Evolutionary conservation across 2,329 filamentous ascomycete genomes (phyloP), one percentile per base, ranked within the genome.

Genomic region (Stylonectria norvegica): DNA sequence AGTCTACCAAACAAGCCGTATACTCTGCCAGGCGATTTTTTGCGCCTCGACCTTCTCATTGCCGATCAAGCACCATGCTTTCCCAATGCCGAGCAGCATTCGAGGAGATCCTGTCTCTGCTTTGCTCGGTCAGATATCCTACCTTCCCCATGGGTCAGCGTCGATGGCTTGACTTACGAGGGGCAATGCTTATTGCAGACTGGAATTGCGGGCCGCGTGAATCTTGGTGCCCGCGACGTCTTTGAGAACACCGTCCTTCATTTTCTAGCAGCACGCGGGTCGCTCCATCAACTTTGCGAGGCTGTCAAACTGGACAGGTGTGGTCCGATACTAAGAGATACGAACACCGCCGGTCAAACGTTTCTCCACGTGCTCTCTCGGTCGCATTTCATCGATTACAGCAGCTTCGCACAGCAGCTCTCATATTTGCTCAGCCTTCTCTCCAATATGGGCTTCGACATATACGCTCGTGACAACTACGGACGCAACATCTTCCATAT

Each of bases 401-500:
- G 51, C 2, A 39, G 43, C 1, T 56, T 73, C 19, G 40, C 31
- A 0, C 42, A 55, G 3, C n/a, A n/a, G n/a, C n/a, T n/a, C n/a
- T n/a, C n/a, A n/a, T n/a, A n/a, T n/a, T 44, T 73, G 9, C 33
- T 62, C 5, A 34, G 47, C 2, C 35, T 44, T 1, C 36, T 64
- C 2, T 28, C 29, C 0, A 20, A 31, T 2, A 49, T 43, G 16
- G 34, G 52, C 7, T 57, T 68, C 16, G 51, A 62, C 36, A 36
- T 74, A 19, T 60, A 61, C 15, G 51, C 56, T 2, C 57, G 59
- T 11, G 76, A 80, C 46, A 55, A 65, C 25, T 79, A 76, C 45
- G 76, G 76, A 1, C 72, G 76, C 27, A 77, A 66, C 5, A 65
- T 74, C 31, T 75, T 76, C 20, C 76, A 80, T 48, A 56, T 68